phyloP scores from a whole-genome alignment of 148 eudicot species.

The Chenopodium album region DNA sequence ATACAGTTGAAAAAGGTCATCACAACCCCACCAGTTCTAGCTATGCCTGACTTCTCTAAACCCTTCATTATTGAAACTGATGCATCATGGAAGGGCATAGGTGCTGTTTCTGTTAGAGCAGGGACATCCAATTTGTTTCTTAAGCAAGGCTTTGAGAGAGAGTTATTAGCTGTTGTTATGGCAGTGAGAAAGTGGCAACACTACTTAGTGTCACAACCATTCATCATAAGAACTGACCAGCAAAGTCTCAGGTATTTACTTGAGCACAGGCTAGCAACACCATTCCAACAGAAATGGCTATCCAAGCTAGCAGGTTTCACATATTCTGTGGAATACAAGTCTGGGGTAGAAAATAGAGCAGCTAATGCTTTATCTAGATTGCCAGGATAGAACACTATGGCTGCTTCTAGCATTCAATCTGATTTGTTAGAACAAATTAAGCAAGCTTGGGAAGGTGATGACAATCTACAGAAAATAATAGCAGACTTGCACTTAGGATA shows the following conservation, averaged over 20 bases:
- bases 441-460: background rate
- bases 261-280: background rate
- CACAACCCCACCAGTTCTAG: background rate
- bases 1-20: background rate
- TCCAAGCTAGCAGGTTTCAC: background rate
- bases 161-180: background rate
- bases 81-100: background rate
- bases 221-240: background rate
- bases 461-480: background rate
- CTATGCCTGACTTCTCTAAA: background rate
- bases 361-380: background rate
- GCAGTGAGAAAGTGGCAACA: background rate
- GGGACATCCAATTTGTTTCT: background rate
- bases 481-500: background rate
- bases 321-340: background rate
- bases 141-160: background rate
- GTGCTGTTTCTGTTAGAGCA: background rate
- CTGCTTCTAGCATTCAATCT: background rate
- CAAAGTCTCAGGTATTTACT: background rate
- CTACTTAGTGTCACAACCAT: background rate
- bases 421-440: no score
- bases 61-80: background rate
- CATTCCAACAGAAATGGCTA: background rate
- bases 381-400: fast-evolving
- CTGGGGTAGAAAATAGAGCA: background rate